These are phyloP conservation scores for Colletotrichum sp. DNA, from an alignment of 2,329 filamentous ascomycete genomes.

Conservation along the genomic window DNA sequence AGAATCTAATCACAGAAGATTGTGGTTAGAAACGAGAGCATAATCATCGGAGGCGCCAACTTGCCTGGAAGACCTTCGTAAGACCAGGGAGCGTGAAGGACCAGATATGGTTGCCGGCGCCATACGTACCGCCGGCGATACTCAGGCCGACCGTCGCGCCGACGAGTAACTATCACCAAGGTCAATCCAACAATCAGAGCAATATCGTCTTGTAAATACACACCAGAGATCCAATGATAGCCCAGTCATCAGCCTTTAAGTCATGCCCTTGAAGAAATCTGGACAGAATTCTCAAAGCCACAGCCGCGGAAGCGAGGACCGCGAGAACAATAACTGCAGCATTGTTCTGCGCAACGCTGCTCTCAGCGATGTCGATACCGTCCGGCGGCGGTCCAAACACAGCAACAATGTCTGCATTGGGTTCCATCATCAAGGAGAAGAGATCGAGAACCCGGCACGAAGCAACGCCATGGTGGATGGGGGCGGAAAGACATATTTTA, in stretches of 20 bases:
- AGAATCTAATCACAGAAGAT: neutral
- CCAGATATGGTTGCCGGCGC: slow-evolving; percentile 12
- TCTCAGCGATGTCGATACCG: neutral
- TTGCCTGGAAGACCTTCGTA: neutral
- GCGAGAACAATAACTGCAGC: slow-evolving; percentile 2
- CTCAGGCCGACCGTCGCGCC: slow-evolving; percentile 6
- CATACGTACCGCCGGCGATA: neutral
- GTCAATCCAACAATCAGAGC: neutral
- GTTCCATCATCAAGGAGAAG: neutral
- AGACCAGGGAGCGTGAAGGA: neutral
- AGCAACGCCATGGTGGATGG: neutral
- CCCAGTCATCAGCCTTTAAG: slow-evolving; percentile 5
- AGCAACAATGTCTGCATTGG: neutral
- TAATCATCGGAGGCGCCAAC: neutral
- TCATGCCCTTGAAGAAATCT: neutral
- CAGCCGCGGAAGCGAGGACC: neutral
- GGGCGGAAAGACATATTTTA: neutral
- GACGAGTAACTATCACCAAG: neutral
- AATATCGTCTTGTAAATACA: neutral
- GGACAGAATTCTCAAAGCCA: neutral
- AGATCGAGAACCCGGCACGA: neutral
- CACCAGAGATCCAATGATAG: slow-evolving; percentile 1
- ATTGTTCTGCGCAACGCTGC: neutral
- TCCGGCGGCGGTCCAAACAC: neutral
- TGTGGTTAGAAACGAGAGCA: neutral